Evolutionary conservation across 2,329 filamentous ascomycete species (phyloP).

Genomic region (Dendryphion nanum): DNA sequence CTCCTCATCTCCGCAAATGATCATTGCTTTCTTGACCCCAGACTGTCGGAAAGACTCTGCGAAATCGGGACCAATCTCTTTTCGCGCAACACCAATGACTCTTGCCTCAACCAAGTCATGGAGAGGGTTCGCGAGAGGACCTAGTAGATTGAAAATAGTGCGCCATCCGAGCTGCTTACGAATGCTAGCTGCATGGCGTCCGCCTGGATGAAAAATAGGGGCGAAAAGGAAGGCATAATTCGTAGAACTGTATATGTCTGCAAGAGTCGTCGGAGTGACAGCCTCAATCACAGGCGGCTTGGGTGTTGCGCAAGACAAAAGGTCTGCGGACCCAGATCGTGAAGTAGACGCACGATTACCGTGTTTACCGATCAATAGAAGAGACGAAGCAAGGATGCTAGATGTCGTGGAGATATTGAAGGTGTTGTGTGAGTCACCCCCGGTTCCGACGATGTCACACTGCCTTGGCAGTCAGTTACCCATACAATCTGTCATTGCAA

Average conservation of each 20-base stretch:
- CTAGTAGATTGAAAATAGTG: constrained; percentile 96
- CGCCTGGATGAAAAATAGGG: constrained; percentile 93
- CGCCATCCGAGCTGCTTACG: constrained; percentile 87
- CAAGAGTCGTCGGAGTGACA: constrained; percentile 69
- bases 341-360: constrained; percentile 95
- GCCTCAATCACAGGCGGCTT: constrained; percentile 71
- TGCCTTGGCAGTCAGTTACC: too few relatives aligned
- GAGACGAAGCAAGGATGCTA: constrained; percentile 83
- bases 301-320: constrained; percentile 74
- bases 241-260: constrained; percentile 69
- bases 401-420: constrained; percentile 98
- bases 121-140: constrained; percentile 87
- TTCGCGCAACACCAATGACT: constrained; percentile 87
- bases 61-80: constrained; percentile 84
- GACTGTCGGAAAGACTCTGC: constrained; percentile 76
- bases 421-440: constrained; percentile 93
- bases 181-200: constrained; percentile 83
- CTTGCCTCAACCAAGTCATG: constrained; percentile 78
- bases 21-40: constrained; percentile 77
- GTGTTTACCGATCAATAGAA: constrained; percentile 88
- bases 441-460: constrained; percentile 96
- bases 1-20: constrained; percentile 92
- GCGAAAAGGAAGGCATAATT: constrained; percentile 97
- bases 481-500: too few relatives aligned
- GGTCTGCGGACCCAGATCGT: constrained; percentile 90